phyloP scores from a whole-genome alignment of 768 basidiomycete genomes.

The Mycena pura region DNA sequence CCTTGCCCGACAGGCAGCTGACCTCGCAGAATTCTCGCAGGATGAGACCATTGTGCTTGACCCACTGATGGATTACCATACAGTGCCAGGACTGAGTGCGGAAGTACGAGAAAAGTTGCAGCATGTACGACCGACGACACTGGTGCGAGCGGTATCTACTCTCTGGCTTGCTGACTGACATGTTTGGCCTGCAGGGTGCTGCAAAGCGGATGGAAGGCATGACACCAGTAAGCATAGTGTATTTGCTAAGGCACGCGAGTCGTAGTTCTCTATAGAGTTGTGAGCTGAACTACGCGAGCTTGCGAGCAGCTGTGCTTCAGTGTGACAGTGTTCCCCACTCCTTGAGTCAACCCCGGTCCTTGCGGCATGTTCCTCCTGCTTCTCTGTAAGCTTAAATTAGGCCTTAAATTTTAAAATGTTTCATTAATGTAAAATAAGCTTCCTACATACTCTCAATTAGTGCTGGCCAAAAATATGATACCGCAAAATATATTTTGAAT shows the following conservation, averaged over 20 bases:
- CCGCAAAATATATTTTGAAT: too few relatives aligned
- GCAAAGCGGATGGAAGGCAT: conserved; percentile 94
- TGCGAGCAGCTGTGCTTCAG: too few relatives aligned
- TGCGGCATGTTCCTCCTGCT: too few relatives aligned
- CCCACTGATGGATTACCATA: conserved; percentile 70
- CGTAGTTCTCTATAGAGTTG: not conserved
- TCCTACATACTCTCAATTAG: too few relatives aligned
- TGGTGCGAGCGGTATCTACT: conserved; percentile 45
- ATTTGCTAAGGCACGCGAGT: conserved; percentile 49
- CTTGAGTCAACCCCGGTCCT: too few relatives aligned
- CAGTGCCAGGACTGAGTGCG: conserved; percentile 71
- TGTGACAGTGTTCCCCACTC: too few relatives aligned
- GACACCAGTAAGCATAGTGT: conserved; percentile 80
- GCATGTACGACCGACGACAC: conserved; percentile 66
- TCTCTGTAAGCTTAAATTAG: too few relatives aligned
- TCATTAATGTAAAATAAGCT: too few relatives aligned
- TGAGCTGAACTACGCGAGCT: too few relatives aligned
- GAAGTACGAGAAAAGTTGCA: conserved; percentile 76
- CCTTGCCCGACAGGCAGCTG: conserved; percentile 74
- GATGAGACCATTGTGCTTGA: conserved; percentile 79
- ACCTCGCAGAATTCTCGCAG: conserved; percentile 73
- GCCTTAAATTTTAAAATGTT: too few relatives aligned
- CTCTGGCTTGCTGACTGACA: not conserved
- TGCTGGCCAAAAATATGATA: too few relatives aligned
- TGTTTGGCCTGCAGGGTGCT: conserved; percentile 64